Conservation (phyloP, 805 yeast species). For the Clavispora santaluciae region DNA sequence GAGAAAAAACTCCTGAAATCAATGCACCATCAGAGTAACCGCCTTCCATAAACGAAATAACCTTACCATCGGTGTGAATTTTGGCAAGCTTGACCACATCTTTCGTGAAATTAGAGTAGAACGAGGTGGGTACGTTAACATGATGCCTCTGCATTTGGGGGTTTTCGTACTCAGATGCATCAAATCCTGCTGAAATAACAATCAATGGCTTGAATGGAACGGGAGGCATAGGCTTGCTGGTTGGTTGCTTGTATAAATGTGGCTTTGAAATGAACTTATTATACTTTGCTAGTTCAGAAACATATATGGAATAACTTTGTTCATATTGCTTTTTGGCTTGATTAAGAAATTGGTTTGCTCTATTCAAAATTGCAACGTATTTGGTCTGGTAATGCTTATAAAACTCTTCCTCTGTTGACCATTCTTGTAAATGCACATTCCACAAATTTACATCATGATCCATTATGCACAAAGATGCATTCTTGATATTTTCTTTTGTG, state of each 20-base stretch:
- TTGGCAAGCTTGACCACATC: slow-evolving; percentile 71
- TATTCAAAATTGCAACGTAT: slow-evolving; percentile 56
- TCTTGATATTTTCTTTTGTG: slow-evolving; percentile 60
- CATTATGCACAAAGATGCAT: slow-evolving; percentile 74
- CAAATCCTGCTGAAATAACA: slow-evolving; percentile 83
- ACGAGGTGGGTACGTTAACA: slow-evolving; percentile 76
- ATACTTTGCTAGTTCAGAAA: slow-evolving; percentile 21
- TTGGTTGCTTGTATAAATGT: slow-evolving; percentile 23
- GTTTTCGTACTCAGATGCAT: slow-evolving; percentile 78
- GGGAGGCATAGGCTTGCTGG: slow-evolving; percentile 31
- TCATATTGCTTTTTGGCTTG: slow-evolving; percentile 44
- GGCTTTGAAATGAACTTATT: slow-evolving; percentile 31
- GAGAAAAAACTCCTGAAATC: slow-evolving; percentile 74
- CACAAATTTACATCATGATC: slow-evolving; percentile 77
- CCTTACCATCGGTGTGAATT: slow-evolving; percentile 53
- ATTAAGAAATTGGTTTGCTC: slow-evolving; percentile 63
- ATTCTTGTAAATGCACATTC: slow-evolving; percentile 76
- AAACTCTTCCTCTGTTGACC: slow-evolving; percentile 61
- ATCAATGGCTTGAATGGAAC: slow-evolving; percentile 46
- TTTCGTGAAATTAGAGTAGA: slow-evolving; percentile 65
- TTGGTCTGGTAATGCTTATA: slow-evolving; percentile 53
- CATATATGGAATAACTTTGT: slow-evolving; percentile 25
- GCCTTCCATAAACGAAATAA: slow-evolving; percentile 73
- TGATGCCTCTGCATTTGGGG: slow-evolving; percentile 83
- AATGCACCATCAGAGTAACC: slow-evolving; percentile 84